Evolutionary conservation across 257 asterid genomes (phyloP), one percentile per base, ranked within the genome.

Genomic region (Petrea volubilis): DNA sequence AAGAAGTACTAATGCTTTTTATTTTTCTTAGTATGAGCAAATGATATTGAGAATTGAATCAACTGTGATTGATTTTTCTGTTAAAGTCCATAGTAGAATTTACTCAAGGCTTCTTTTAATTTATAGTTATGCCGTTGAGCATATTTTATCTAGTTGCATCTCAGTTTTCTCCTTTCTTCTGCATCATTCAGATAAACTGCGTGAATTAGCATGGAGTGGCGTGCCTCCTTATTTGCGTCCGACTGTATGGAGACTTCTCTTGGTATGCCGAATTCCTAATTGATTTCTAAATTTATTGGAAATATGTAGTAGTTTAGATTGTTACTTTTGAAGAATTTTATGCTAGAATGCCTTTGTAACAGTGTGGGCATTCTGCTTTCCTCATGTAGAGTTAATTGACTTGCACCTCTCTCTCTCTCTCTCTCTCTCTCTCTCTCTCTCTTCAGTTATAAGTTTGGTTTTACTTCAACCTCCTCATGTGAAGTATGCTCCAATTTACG

Each of bases 161-260:
- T n/a, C n/a, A 33, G 38, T 33, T 33, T 33, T 33, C 38, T 7
- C 38, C 38, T 33, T 33, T 33, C 38, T 2, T 33, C 43, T 38
- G 1, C 10, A n/a, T 64, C 65, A 20, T 81, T 85, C 91, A 93
- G 99, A 94, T 77, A 94, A 88, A 76, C 69, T 95, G 78, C 98
- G 98, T 46, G 99, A 92, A 70, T 74, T 90, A 70, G 85, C 99
- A 69, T 95, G 99, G 99, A 95, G 93, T 85, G 99, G 99, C 61
- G 86, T 95, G 70, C 99, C 99, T 27, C 85, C 90, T 18, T 84
- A 95, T 85, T 52, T 91, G 79, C 97, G 99, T 50, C 99, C 99
- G 49, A 83, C 83, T 33, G 89, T 95, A 21, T 95, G 99, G 99
- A 82, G 97, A 74, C 97, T 95, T 84, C 95, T 95, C 72, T 83